Conservation (phyloP, 2,329 filamentous ascomycete species). For the Sporothrix humicola region DNA sequence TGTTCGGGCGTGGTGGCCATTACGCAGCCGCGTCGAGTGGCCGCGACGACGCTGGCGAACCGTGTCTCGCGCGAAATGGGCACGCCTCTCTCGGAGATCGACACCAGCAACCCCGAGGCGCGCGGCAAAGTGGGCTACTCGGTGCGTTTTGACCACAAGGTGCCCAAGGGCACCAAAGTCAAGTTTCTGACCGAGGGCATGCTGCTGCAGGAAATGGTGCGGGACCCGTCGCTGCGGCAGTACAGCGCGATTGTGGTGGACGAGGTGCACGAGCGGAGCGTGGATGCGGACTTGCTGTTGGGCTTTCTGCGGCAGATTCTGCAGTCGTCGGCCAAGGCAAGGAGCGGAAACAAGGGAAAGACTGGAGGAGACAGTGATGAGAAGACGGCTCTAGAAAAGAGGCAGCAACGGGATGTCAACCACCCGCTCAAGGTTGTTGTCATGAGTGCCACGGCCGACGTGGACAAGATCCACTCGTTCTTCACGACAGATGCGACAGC, state of each 20-base stretch:
- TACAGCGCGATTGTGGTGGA: slow-evolving; percentile 94
- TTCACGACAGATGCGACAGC: slow-evolving; percentile 56
- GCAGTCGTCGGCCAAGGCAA: slow-evolving; percentile 18
- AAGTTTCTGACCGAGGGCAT: slow-evolving; percentile 98
- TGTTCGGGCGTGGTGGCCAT: slow-evolving; percentile 90
- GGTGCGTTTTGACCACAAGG: slow-evolving; percentile 89
- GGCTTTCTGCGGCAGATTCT: slow-evolving; percentile 83
- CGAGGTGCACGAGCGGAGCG: slow-evolving; percentile 93
- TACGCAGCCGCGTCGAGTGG: slow-evolving; percentile 91
- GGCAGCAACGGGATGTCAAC: slow-evolving; percentile 63
- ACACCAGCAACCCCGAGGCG: slow-evolving; percentile 1
- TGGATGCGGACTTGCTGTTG: slow-evolving; percentile 89
- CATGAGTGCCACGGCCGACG: slow-evolving; percentile 96
- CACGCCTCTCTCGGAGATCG: slow-evolving; percentile 53
- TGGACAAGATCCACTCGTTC: slow-evolving; percentile 77
- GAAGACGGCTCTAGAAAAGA: slow-evolving; percentile 39
- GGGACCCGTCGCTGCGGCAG: slow-evolving; percentile 78
- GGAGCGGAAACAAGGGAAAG: not conserved
- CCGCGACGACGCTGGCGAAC: slow-evolving; percentile 86
- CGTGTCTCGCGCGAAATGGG: slow-evolving; percentile 81
- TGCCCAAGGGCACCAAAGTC: slow-evolving; percentile 80
- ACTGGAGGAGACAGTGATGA: not conserved
- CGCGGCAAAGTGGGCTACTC: slow-evolving; percentile 82
- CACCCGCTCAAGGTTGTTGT: slow-evolving; percentile 84
- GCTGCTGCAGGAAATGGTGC: slow-evolving; percentile 89